Evolutionary conservation across 345 rosid genomes (phyloP).

Genomic region (Pistacia atlantica): DNA sequence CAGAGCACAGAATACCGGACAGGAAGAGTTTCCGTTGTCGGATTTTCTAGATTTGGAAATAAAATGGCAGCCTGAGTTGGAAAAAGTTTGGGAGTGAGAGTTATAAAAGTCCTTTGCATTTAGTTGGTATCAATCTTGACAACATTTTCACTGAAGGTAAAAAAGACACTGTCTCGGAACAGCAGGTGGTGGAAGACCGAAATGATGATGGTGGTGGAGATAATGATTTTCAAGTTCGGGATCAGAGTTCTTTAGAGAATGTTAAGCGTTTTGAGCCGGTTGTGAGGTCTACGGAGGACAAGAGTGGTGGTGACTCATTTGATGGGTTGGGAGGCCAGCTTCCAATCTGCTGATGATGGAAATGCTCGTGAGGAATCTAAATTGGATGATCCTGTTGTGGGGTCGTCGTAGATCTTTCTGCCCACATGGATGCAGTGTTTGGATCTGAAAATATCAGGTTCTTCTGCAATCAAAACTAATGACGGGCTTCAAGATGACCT

Average conservation of each 20-base stretch:
- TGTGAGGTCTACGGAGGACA: constrained; percentile 26
- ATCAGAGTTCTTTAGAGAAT: constrained; percentile 44
- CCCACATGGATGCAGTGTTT: constrained; percentile 63
- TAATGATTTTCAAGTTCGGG: constrained; percentile 33
- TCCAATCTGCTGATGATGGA: constrained; percentile 46
- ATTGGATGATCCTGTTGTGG: constrained; percentile 44
- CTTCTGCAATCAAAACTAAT: constrained; percentile 37
- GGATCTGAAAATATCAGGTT: constrained; percentile 44
- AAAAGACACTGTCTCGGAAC: constrained; percentile 28
- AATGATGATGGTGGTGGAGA: constrained; percentile 31
- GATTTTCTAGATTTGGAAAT: constrained; percentile 73
- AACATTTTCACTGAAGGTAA: constrained; percentile 45
- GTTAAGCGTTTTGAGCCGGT: constrained; percentile 38
- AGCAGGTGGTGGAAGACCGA: constrained; percentile 20
- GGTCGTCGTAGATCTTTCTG: constrained; percentile 51
- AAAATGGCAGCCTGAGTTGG: constrained; percentile 52
- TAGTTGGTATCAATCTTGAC: constrained; percentile 57
- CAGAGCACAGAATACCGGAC: constrained; percentile 36
- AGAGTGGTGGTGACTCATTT: constrained; percentile 35
- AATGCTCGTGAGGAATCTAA: constrained; percentile 32
- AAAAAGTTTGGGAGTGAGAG: constrained; percentile 24
- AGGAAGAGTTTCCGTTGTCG: constrained; percentile 47
- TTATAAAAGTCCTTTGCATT: constrained; percentile 34
- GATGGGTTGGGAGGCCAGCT: constrained; percentile 54
- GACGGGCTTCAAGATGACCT: constrained; percentile 56